phyloP scores from a whole-genome alignment of 2,329 filamentous ascomycete genomes.

The Colletotrichum acutatum region DNA sequence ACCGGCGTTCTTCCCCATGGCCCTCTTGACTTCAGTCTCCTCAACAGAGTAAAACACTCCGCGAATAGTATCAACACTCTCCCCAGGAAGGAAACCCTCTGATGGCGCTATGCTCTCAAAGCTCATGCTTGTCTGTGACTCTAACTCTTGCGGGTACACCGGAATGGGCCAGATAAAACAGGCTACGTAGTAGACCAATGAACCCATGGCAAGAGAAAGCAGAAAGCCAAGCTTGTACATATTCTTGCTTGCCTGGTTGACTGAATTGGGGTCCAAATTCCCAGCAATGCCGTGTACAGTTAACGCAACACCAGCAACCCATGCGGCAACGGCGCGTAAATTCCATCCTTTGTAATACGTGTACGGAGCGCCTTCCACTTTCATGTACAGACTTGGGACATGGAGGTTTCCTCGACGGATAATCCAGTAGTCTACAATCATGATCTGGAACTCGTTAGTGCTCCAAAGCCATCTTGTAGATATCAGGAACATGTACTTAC shows the following conservation, averaged over 20 bases:
- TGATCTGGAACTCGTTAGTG: slow-evolving; percentile 39
- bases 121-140: slow-evolving; percentile 17
- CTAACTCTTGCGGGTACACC: slow-evolving; percentile 37
- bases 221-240: slow-evolving; percentile 44
- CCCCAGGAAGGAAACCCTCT: slow-evolving; percentile 39
- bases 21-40: not conserved
- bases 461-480: too few relatives aligned
- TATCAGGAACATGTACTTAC: slow-evolving; percentile 8
- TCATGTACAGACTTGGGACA: slow-evolving; percentile 43
- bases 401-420: slow-evolving; percentile 47
- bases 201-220: slow-evolving; percentile 40
- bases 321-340: slow-evolving; percentile 37
- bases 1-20: not conserved
- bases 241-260: slow-evolving; percentile 39
- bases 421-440: slow-evolving; percentile 48
- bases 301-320: slow-evolving; percentile 37
- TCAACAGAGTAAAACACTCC: not conserved
- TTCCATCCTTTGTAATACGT: slow-evolving; percentile 45
- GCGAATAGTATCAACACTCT: slow-evolving; percentile 29
- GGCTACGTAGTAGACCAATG: slow-evolving; percentile 40
- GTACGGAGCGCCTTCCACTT: slow-evolving; percentile 40
- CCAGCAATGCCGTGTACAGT: slow-evolving; percentile 42
- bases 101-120: slow-evolving; percentile 37
- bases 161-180: slow-evolving; percentile 36
- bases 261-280: slow-evolving; percentile 36